phyloP scores from a whole-genome alignment of 176 grass and related monocot species.

The Thinopyrum elongatum region DNA sequence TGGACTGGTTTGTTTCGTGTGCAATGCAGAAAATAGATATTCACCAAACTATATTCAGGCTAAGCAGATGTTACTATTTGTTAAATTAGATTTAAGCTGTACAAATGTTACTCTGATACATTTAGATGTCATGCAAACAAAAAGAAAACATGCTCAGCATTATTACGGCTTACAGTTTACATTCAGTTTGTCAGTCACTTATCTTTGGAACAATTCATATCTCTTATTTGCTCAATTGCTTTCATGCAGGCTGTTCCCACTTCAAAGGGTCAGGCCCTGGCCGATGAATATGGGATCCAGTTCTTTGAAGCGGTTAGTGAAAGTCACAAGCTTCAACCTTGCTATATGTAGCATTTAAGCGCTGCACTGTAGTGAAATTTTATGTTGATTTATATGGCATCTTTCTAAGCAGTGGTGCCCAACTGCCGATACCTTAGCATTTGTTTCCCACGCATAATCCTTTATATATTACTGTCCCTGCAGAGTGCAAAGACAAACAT shows the following conservation, averaged over 20 bases:
- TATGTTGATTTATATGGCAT: background rate
- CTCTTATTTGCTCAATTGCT: background rate
- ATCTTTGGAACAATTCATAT: background rate
- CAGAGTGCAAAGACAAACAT: constrained; percentile 88
- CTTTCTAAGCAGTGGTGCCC: background rate
- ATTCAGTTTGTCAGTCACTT: background rate
- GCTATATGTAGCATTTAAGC: constrained; percentile 5
- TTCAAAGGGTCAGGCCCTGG: constrained; percentile 76
- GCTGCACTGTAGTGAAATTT: background rate
- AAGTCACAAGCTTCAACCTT: background rate
- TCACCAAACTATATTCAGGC: background rate
- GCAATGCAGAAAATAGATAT: background rate
- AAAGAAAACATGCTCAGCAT: background rate
- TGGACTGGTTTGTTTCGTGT: background rate
- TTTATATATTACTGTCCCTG: background rate
- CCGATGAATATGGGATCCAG: constrained; percentile 78
- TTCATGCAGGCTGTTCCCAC: constrained; percentile 59
- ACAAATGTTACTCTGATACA: background rate
- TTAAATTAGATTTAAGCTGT: background rate
- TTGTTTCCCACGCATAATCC: background rate
- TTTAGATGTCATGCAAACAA: background rate
- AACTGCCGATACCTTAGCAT: background rate
- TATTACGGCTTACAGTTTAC: background rate
- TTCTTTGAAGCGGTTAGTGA: constrained; percentile 80
- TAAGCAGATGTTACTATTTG: background rate